phyloP scores from a whole-genome alignment of 208 protist genomes.

The Angomonas desouzai region DNA sequence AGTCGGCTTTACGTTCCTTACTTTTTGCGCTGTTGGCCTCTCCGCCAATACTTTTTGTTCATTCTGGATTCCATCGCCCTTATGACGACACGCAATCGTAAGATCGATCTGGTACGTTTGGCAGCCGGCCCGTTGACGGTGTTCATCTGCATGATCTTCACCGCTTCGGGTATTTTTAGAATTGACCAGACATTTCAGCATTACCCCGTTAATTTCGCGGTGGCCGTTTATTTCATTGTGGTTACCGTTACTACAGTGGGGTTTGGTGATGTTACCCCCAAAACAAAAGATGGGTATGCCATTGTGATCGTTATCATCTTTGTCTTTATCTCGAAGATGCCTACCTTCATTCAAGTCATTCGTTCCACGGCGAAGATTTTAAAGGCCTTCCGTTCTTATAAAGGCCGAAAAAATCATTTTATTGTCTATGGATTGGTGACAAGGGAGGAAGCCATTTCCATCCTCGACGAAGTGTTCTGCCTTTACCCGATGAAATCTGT shows the following conservation, averaged over 20 bases:
- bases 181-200: slow-evolving; percentile 72
- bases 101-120: slow-evolving; percentile 65
- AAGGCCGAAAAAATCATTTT: slow-evolving; percentile 61
- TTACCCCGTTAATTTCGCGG: slow-evolving; percentile 47
- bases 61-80: slow-evolving; percentile 73
- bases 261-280: slow-evolving; percentile 76
- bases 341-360: slow-evolving; percentile 75
- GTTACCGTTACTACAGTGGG: slow-evolving; percentile 79
- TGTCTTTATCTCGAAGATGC: slow-evolving; percentile 80
- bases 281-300: slow-evolving; percentile 50
- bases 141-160: slow-evolving; percentile 77
- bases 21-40: slow-evolving; percentile 83
- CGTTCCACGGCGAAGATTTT: slow-evolving; percentile 57
- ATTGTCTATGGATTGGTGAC: slow-evolving; percentile 78
- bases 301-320: slow-evolving; percentile 79
- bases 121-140: slow-evolving; percentile 61
- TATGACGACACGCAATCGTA: slow-evolving; percentile 50
- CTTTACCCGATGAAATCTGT: slow-evolving; percentile 83
- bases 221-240: slow-evolving; percentile 75
- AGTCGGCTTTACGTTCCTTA: slow-evolving; percentile 81
- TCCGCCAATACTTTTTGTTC: slow-evolving; percentile 86
- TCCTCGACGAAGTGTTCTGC: slow-evolving; percentile 81
- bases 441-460: slow-evolving; percentile 64
- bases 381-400: slow-evolving; percentile 62
- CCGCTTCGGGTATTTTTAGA: slow-evolving; percentile 58